Base-by-base conservation (phyloP, 1,284 basidiomycete genomes). In the Apiotrichum montevideense region DNA sequence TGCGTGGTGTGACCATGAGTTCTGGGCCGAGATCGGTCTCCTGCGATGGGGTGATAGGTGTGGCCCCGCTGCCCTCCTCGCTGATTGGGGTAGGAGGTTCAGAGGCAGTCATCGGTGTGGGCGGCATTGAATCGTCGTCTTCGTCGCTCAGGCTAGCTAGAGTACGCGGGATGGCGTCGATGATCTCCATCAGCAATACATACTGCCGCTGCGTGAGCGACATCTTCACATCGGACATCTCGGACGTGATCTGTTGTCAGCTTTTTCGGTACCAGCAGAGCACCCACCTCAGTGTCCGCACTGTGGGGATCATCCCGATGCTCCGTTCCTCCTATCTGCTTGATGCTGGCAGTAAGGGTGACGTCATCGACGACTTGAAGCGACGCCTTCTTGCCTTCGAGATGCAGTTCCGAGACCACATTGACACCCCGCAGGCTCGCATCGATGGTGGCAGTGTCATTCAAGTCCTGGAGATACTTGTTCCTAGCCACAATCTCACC, bases 311-410 rank as follows among this genome's bases (percentile, higher is more conserved):
- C 80, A n/a, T 68, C 66, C 11, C 67, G 70, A 42, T 83, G 80
- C 66, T 63, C 58, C 9, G 58, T 51, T 0, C 59, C 62, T 2
- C 68, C 69, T 11, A 59, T 58, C 58, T 96, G 90, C 33, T 84
- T 77, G 61, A 94, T 77, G 40, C 87, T 82, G 7, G 88, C 84
- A 13, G 79, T 80, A 59, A 98, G 82, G 59, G 87, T 83, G 53
- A 98, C 94, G 67, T 97, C 90, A 66, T 98, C 90, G 49, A 99
- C 87, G 68, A 99, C 89, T 75, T 91, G 93, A 58, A 96, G 79
- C 2, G 77, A 79, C 3, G 81, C 80, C 14, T 80, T 67, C 63
- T 70, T 62, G 46, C 78, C 81, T 3, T 83, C 78, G 52, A 80
- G 72, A 58, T 81, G 78, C 34, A 90, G 74, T 45, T 82, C 82